A percentile compares a stretch with the other conserved stretches of the same genome.
phyloP scores from a whole-genome alignment of 345 rosid species.

The Acer saccharum region DNA sequence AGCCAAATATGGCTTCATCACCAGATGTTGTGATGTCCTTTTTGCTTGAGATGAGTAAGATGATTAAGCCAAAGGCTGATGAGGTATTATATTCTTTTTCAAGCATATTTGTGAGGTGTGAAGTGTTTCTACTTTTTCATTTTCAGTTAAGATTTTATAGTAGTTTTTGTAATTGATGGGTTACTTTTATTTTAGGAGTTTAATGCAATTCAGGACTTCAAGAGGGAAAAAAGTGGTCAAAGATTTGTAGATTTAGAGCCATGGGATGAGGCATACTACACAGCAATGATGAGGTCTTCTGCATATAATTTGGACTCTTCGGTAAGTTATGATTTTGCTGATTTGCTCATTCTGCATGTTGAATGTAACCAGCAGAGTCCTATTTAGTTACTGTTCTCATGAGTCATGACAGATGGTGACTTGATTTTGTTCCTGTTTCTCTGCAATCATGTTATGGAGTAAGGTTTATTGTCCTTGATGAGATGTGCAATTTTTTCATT shows the following conservation, averaged over 20 bases:
- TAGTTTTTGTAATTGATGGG: slow-evolving; percentile 17
- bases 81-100: slow-evolving; percentile 46
- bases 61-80: slow-evolving; percentile 74
- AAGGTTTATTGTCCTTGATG: background rate
- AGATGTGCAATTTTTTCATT: background rate
- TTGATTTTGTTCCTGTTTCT: slow-evolving; percentile 13
- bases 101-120: slow-evolving; percentile 14
- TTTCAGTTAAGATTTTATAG: slow-evolving; percentile 13
- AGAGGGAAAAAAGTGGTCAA: slow-evolving; percentile 60
- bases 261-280: slow-evolving; percentile 93
- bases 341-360: slow-evolving; percentile 16
- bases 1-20: slow-evolving; percentile 83
- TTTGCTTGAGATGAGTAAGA: slow-evolving; percentile 77
- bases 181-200: slow-evolving; percentile 58
- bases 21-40: slow-evolving; percentile 75
- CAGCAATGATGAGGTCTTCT: slow-evolving; percentile 84
- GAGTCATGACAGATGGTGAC: background rate
- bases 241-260: slow-evolving; percentile 67
- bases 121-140: slow-evolving; percentile 1
- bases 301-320: slow-evolving; percentile 63
- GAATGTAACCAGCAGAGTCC: slow-evolving; percentile 8
- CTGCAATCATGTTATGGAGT: background rate
- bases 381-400: background rate
- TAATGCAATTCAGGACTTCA: slow-evolving; percentile 59
- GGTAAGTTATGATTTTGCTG: slow-evolving; percentile 53